Evolutionary conservation across 345 rosid genomes (phyloP).

Genomic region (Syzygium aromaticum): DNA sequence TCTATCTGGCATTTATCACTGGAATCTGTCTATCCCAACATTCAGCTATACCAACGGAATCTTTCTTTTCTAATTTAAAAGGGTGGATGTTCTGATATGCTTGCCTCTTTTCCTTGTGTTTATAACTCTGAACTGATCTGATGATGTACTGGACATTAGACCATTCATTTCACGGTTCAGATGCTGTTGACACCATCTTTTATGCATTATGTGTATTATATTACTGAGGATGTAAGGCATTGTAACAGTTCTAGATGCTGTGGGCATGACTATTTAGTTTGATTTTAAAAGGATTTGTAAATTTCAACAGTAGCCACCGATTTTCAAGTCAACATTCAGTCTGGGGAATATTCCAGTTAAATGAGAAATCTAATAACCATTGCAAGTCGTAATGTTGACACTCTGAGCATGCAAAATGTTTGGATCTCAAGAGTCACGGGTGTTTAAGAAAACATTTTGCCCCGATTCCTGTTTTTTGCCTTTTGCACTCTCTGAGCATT

Average conservation of each 20-base stretch:
- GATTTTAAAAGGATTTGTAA: not conserved
- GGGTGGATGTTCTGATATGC: not conserved
- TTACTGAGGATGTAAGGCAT: not conserved
- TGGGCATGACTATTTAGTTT: not conserved
- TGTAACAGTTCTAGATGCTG: not conserved
- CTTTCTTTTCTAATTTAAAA: not conserved
- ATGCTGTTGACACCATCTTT: not conserved
- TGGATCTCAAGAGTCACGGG: not conserved
- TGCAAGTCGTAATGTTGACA: not conserved
- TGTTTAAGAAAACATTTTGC: not conserved
- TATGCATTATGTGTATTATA: not conserved
- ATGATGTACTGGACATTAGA: not conserved
- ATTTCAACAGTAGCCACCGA: not conserved
- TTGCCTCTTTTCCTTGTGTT: not conserved
- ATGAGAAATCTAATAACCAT: not conserved
- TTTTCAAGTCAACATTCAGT: not conserved
- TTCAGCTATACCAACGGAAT: not conserved
- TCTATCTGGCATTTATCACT: too few relatives aligned
- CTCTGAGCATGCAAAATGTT: not conserved
- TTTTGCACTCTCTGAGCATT: not conserved
- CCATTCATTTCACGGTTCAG: not conserved
- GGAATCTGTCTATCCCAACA: not conserved
- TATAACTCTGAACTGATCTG: not conserved
- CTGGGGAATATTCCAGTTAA: not conserved
- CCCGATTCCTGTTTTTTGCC: not conserved